Evolutionary conservation across 441 rosid genomes (phyloP).

Genomic region (Arabidopsis lyrata): DNA sequence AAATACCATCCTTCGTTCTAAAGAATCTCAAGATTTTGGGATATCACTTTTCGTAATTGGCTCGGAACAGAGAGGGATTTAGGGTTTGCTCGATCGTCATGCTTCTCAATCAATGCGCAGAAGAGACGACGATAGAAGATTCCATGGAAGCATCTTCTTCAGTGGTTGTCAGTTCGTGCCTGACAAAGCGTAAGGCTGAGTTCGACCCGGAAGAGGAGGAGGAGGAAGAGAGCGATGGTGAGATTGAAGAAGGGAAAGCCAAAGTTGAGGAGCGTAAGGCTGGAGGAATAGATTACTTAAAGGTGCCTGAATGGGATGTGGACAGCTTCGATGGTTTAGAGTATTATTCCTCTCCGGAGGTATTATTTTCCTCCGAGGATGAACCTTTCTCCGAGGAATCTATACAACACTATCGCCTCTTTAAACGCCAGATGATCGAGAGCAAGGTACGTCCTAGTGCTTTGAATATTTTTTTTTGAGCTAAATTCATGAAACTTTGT

Average conservation of each 20-base stretch:
- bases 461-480: neutral
- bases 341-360: neutral
- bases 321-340: slow-evolving; percentile 2
- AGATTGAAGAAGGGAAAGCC: neutral
- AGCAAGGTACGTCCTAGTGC: slow-evolving; percentile 2
- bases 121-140: neutral
- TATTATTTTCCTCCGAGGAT: neutral
- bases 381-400: neutral
- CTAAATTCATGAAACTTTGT: neutral
- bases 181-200: slow-evolving; percentile 10
- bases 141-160: neutral
- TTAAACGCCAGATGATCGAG: slow-evolving; percentile 13
- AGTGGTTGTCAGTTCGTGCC: neutral
- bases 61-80: too few species aligned
- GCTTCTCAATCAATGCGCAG: too few species aligned
- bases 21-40: too few species aligned
- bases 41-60: too few species aligned
- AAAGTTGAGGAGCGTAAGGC: neutral
- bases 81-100: too few species aligned
- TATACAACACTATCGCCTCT: neutral
- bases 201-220: neutral
- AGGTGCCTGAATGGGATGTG: slow-evolving; percentile 7
- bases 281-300: neutral
- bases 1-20: too few species aligned
- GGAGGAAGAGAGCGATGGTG: slow-evolving; percentile 11